Base-by-base conservation (phyloP, 306 rosid species). In the Lathyrus aphaca region DNA sequence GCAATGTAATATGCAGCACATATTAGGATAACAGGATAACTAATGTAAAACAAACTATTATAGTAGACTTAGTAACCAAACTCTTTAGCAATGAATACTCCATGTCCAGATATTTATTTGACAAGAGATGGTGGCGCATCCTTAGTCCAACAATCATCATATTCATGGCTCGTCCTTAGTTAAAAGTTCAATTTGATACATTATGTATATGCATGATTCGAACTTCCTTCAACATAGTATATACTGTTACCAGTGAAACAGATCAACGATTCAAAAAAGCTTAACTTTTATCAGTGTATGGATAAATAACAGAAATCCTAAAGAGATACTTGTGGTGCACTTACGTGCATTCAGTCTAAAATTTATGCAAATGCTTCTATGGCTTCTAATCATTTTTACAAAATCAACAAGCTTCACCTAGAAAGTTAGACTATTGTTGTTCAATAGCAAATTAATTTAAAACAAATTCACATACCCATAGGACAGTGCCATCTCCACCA, bases 401-500 rank as follows among this genome's bases (percentile, higher is more conserved):
- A 21, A 19, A 10, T 21, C 74, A 48, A 29, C 72, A 60, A 43
- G 35, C 10, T 69, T 74, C 69, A 50, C 55, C 46, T 62, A 44
- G 15, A 76, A 70, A 54, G 27, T 23, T 61, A 55, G 60, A 57
- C 43, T 64, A 12, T 19, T 45, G 9, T 17, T 66, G 12, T 32
- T 67, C 44, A 65, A 56, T 54, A 39, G 64, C 16, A 77, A 66
- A 32, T 46, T 71, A 74, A 43, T 53, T 68, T 62, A 71, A 78
- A 73, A 60, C 60, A 45, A 76, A 11, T 48, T 48, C 58, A 77
- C 97, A 39, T 87, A 91, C 99, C 97, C 95, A 89, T 61, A 94
- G 91, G 56, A 94, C 96, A 56, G 97, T 94, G 69, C 97, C 99
- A 86, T 94, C 99, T 38, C 99, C 97, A 15, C 99, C 97, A 68